Base-by-base conservation (phyloP, 495 filamentous ascomycete species). In the Aspergillus bridgeri region DNA sequence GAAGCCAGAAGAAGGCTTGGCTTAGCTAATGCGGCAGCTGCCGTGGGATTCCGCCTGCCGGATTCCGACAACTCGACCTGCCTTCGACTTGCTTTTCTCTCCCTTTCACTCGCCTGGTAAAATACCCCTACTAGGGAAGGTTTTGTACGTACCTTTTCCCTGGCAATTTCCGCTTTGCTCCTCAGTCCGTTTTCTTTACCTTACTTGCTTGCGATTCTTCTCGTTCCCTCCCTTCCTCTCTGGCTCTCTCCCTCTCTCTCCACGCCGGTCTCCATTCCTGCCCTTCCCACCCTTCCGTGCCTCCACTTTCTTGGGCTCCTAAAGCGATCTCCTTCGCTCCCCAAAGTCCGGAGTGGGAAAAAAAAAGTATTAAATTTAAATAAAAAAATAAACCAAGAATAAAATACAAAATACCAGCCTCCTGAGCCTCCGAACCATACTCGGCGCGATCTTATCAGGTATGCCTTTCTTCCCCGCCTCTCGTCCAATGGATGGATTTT, bases 211-310 rank as follows among this genome's bases (percentile, higher is more conserved):
- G 57, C 48, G 48, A 25, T n/a, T 58, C 53, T 48, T 46, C 51
- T 21, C 22, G 48, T 48, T 47, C 23, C 51, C 47, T 56, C 60
- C 23, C 49, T 53, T 29, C 6, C 27, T 29, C 6, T n/a, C n/a
- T n/a, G n/a, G n/a, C n/a, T n/a, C n/a, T n/a, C n/a, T n/a, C n/a
- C n/a, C n/a, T n/a, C n/a, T n/a, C 59, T 55, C 62, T 65, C 65
- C 62, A 67, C 64, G 64, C 51, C 57, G 38, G 53, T 60, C 59
- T 42, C 63, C 60, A 62, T 66, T 65, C 57, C 49, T 55, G 53
- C 42, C 56, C 46, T 61, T 58, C 56, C 58, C 50, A 43, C 58
- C 53, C 17, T 38, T 38, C 33, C 48, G 57, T 59, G 63, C 63
- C 63, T 64, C 61, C 64, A 64, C 62, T 64, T 57, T 53, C 48